phyloP scores from a whole-genome alignment of 495 filamentous ascomycete species.

The Penicillium riverlandense region DNA sequence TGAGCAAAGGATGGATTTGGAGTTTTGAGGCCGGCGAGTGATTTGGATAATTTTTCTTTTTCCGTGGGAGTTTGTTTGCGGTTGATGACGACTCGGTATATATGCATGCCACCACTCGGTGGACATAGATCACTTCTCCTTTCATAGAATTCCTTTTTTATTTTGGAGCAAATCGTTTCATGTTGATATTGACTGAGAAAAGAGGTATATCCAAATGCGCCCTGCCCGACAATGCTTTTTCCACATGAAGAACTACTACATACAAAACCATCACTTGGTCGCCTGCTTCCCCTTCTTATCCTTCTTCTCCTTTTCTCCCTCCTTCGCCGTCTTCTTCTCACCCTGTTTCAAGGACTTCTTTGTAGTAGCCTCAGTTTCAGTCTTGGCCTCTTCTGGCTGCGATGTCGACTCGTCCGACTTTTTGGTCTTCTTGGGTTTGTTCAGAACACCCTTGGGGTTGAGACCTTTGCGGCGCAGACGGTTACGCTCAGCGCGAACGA shows the following conservation, averaged over 20 bases:
- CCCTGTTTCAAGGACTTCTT: background rate
- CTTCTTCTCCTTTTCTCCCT: slow-evolving; percentile 15
- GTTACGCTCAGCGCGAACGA: slow-evolving; percentile 52
- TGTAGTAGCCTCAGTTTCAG: too few relatives aligned
- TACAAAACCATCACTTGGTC: slow-evolving; percentile 26
- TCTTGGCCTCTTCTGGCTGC: background rate
- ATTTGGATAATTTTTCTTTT: background rate
- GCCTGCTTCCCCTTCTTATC: slow-evolving; percentile 23
- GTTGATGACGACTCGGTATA: slow-evolving; percentile 5
- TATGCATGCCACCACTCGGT: slow-evolving; percentile 5
- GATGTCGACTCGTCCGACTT: slow-evolving; percentile 1
- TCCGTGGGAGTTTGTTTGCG: background rate
- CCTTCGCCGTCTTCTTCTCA: slow-evolving; percentile 10
- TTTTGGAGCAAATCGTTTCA: slow-evolving; percentile 3
- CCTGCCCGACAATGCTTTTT: slow-evolving; percentile 29
- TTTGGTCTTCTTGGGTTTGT: slow-evolving; percentile 32
- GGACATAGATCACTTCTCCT: slow-evolving; percentile 3
- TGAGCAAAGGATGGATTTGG: too few relatives aligned
- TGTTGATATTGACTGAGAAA: slow-evolving; percentile 9
- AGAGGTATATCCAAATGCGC: slow-evolving; percentile 23
- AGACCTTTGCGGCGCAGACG: slow-evolving; percentile 57
- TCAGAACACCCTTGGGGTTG: slow-evolving; percentile 51
- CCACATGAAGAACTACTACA: slow-evolving; percentile 17
- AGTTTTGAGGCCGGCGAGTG: background rate
- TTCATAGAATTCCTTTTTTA: slow-evolving; percentile 1